phyloP scores from a whole-genome alignment of 305 asterid species.

The Andrographis paniculata region DNA sequence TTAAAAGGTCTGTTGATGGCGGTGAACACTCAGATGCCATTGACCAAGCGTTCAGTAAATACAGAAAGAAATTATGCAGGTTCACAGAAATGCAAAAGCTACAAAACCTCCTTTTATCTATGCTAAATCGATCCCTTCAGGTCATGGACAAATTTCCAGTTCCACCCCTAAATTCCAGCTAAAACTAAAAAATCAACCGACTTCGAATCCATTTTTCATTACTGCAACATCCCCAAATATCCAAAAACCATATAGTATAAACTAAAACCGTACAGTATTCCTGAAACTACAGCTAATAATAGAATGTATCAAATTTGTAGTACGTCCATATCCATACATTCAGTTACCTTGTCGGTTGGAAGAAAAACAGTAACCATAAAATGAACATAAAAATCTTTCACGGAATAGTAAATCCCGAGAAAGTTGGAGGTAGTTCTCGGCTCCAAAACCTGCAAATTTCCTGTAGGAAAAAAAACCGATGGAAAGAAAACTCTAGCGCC shows the following conservation, averaged over 20 bases:
- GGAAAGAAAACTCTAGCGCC: too few species aligned
- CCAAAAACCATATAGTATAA: not conserved
- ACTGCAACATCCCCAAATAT: not conserved
- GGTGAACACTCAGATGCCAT: conserved; percentile 49
- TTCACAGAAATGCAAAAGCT: conserved; percentile 11
- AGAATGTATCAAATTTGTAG: too few species aligned
- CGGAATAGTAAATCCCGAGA: conserved; percentile 6
- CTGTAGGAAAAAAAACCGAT: too few species aligned
- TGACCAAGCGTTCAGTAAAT: conserved; percentile 22
- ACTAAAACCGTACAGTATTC: not conserved
- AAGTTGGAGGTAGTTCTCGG: not conserved
- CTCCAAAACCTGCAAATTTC: conserved; percentile 14
- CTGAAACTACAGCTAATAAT: not conserved
- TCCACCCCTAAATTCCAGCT: conserved; percentile 13
- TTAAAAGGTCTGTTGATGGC: conserved; percentile 1
- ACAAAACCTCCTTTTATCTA: conserved; percentile 19
- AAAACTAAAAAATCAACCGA: not conserved
- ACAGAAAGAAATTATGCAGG: conserved; percentile 11
- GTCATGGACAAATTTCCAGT: not conserved
- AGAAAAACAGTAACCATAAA: not conserved
- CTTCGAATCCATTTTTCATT: conserved; percentile 4
- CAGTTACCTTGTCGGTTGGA: conserved; percentile 27
- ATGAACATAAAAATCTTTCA: conserved; percentile 15
- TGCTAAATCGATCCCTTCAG: not conserved
- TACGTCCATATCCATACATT: conserved; percentile 15